Conservation (phyloP, 441 rosid genomes). For the Metrosideros polymorpha region DNA sequence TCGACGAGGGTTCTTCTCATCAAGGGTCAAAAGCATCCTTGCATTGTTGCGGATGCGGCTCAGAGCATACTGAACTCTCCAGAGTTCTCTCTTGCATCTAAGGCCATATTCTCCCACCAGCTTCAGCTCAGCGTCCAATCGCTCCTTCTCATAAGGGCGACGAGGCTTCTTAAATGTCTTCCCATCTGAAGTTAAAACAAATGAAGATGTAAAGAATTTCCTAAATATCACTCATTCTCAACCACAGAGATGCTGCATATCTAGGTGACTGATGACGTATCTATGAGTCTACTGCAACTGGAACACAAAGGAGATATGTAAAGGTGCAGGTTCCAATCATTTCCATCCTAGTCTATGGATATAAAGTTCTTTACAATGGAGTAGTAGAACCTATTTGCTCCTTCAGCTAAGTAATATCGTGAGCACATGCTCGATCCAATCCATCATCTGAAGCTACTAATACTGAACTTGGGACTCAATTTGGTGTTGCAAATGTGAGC, state of each 20-base stretch:
- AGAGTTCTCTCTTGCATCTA: slow-evolving; percentile 12
- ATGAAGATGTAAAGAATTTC: not conserved
- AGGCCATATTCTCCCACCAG: slow-evolving; percentile 16
- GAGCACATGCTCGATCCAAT: not conserved
- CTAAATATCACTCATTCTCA: not conserved
- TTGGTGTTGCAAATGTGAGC: not conserved
- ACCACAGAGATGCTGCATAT: not conserved
- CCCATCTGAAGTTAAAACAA: not conserved
- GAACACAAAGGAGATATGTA: not conserved
- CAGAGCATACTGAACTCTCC: slow-evolving; percentile 15
- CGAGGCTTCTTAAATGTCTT: not conserved
- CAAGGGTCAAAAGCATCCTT: slow-evolving; percentile 10
- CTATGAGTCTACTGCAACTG: not conserved
- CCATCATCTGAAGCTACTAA: not conserved
- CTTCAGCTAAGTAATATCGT: not conserved
- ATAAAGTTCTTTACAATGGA: not conserved
- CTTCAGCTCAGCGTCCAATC: slow-evolving; percentile 12
- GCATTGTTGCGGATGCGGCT: slow-evolving; percentile 15
- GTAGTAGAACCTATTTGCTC: not conserved
- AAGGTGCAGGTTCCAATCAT: not conserved
- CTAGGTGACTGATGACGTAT: not conserved
- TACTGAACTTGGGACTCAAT: not conserved
- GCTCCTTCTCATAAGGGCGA: slow-evolving; percentile 5
- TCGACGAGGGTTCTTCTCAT: slow-evolving; percentile 16
- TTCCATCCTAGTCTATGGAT: not conserved